Conservation (phyloP, 768 basidiomycete genomes). For the Lactarius trivialis region DNA sequence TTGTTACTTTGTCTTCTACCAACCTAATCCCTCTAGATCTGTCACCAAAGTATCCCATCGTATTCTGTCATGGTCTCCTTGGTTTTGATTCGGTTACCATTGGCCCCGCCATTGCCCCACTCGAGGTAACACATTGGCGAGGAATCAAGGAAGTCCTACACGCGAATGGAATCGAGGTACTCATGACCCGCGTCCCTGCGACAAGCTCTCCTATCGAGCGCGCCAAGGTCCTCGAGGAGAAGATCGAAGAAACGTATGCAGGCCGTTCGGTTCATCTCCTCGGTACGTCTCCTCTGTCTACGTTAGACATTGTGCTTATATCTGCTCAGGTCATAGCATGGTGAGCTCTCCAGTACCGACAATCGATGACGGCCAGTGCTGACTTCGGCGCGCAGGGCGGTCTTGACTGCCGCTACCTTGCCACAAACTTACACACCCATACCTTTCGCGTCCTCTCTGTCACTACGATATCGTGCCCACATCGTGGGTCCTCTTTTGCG, state of each 20-base stretch:
- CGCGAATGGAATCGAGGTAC: constrained; percentile 79
- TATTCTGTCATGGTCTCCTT: constrained; percentile 93
- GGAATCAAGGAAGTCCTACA: constrained; percentile 92
- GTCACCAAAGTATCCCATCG: constrained; percentile 74
- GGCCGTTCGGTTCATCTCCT: constrained; percentile 86
- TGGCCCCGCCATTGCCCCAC: constrained; percentile 64
- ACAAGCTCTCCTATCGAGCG: constrained; percentile 84
- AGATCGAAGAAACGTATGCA: constrained; percentile 72
- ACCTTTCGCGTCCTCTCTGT: constrained; percentile 79
- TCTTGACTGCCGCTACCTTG: constrained; percentile 84
- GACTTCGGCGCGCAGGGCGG: constrained; percentile 57
- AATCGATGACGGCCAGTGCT: constrained; percentile 2
- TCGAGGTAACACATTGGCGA: constrained; percentile 93
- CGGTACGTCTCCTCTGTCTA: constrained; percentile 34
- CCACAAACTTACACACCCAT: constrained; percentile 71
- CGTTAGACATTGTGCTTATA: neutral
- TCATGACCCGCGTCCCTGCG: constrained; percentile 91
- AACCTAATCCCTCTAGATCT: constrained; percentile 44
- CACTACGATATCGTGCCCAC: constrained; percentile 93
- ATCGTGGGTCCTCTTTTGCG: constrained; percentile 89
- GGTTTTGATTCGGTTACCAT: constrained; percentile 85
- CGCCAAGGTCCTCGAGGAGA: constrained; percentile 82
- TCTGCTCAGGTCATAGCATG: constrained; percentile 64
- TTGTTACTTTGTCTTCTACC: neutral
- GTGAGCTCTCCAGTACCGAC: constrained; percentile 33